Percentiles rank a stretch among this genome's conserved stretches.
These are phyloP conservation scores for Aspergillus thermomutatus DNA, from an alignment of 2,329 filamentous ascomycete species.

Conservation along the genomic window DNA sequence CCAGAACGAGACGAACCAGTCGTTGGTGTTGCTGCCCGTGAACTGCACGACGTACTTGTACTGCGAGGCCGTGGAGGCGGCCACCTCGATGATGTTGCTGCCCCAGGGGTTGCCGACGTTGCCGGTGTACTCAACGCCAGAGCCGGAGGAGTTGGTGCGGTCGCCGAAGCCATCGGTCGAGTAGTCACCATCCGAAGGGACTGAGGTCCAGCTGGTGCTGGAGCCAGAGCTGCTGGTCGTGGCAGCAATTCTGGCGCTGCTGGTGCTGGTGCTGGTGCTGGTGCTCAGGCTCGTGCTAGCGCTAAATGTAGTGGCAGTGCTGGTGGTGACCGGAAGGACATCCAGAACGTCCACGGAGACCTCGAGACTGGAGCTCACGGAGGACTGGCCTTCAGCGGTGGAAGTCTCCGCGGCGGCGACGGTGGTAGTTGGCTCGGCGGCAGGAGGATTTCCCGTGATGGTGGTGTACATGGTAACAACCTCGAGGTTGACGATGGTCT, in stretches of 20 bases:
- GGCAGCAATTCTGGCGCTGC: slow-evolving; percentile 3
- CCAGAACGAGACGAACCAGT: slow-evolving; percentile 37
- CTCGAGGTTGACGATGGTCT: slow-evolving; percentile 14
- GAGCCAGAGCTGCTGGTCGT: slow-evolving; percentile 4
- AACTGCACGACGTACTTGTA: slow-evolving; percentile 39
- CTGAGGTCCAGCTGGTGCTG: slow-evolving; percentile 20
- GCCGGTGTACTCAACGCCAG: slow-evolving; percentile 27
- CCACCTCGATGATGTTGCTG: slow-evolving; percentile 39
- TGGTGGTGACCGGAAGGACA: not conserved
- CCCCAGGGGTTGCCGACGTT: slow-evolving; percentile 40
- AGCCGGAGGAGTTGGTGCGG: slow-evolving; percentile 21
- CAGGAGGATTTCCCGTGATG: not conserved
- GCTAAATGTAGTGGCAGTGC: slow-evolving; percentile 2
- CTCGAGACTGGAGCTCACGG: not conserved
- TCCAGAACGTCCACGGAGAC: not conserved
- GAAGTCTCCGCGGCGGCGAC: slow-evolving; percentile 7
- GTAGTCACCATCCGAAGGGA: slow-evolving; percentile 17
- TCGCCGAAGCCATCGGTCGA: slow-evolving; percentile 30
- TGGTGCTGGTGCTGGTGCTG: not conserved
- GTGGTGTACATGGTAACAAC: slow-evolving; percentile 18
- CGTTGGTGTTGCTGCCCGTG: slow-evolving; percentile 26
- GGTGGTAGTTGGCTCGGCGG: not conserved
- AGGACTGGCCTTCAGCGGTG: not conserved
- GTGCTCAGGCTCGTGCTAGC: slow-evolving; percentile 1
- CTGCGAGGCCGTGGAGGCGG: slow-evolving; percentile 21